These are phyloP conservation scores for Psidium guajava DNA, from an alignment of 345 rosid species.

Conservation along the genomic window DNA sequence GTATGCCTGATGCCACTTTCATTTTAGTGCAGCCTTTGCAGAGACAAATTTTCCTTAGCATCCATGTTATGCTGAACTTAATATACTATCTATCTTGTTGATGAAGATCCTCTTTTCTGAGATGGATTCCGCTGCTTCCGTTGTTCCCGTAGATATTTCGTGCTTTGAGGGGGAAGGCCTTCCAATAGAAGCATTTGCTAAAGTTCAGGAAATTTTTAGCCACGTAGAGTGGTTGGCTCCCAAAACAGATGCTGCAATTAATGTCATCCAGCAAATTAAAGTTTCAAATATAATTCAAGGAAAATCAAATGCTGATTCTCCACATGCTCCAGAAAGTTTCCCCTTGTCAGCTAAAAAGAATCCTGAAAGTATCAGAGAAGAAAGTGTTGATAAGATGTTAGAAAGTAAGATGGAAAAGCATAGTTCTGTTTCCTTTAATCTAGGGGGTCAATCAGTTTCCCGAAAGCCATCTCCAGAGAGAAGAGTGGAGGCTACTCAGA, in stretches of 20 bases:
- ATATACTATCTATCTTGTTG: background rate
- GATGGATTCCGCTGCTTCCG: constrained; percentile 71
- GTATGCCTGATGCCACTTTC: constrained; percentile 29
- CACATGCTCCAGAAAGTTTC: constrained; percentile 12
- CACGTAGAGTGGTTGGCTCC: constrained; percentile 73
- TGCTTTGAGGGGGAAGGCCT: constrained; percentile 79
- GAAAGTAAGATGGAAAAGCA: background rate
- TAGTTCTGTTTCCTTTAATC: constrained; percentile 16
- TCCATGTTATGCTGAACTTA: background rate
- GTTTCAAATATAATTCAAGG: constrained; percentile 44
- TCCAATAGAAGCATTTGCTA: constrained; percentile 82
- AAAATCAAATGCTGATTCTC: constrained; percentile 19
- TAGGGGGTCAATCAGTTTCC: constrained; percentile 13
- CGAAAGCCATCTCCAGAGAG: constrained; percentile 10
- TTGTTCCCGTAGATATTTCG: constrained; percentile 46
- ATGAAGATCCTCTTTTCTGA: constrained; percentile 92
- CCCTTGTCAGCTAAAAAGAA: constrained; percentile 25
- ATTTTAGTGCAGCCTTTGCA: constrained; percentile 12
- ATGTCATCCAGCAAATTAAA: constrained; percentile 67
- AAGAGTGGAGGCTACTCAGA: constrained; percentile 1
- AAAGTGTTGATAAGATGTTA: constrained; percentile 4
- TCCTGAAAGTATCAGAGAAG: constrained; percentile 29
- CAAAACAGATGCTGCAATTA: constrained; percentile 54
- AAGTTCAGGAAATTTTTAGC: constrained; percentile 85
- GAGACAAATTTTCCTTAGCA: background rate